Conservation (phyloP, 2,329 filamentous ascomycete species). For the Monilinia vaccinii-corymbosi region DNA sequence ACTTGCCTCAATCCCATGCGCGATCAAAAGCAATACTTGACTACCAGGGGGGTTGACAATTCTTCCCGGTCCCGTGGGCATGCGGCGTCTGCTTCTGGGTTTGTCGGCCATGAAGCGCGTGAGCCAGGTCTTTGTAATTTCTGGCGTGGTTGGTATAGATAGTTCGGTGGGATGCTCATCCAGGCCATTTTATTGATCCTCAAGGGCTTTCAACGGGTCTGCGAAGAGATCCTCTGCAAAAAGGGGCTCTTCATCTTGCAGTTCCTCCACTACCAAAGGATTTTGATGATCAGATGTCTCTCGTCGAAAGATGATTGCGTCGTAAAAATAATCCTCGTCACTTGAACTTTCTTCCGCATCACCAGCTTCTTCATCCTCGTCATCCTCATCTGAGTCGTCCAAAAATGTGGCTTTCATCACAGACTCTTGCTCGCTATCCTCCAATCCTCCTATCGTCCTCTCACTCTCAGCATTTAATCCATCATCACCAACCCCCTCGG, state of each 20-base stretch:
- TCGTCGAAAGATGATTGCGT: not conserved
- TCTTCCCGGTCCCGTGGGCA: not conserved
- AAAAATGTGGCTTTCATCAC: not conserved
- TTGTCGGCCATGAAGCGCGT: not conserved
- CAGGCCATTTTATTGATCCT: not conserved
- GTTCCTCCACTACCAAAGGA: too few species aligned
- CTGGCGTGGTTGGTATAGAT: not conserved
- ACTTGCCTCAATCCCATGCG: not conserved
- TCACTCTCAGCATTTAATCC: accelerated
- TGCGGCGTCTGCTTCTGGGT: not conserved
- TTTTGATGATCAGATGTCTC: not conserved
- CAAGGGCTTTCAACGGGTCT: not conserved
- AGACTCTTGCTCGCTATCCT: not conserved
- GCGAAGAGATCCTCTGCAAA: not conserved
- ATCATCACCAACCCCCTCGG: not conserved
- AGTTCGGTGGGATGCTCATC: accelerated
- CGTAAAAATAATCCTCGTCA: not conserved
- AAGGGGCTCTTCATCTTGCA: not conserved
- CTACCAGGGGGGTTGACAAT: not conserved
- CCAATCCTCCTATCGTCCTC: not conserved
- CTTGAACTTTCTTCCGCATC: not conserved
- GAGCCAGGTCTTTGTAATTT: not conserved
- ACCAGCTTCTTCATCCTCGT: not conserved
- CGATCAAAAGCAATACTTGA: not conserved
- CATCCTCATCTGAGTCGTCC: not conserved